Base-by-base conservation (phyloP, 805 yeast genomes). In the Wickerhamomyces bovis region DNA sequence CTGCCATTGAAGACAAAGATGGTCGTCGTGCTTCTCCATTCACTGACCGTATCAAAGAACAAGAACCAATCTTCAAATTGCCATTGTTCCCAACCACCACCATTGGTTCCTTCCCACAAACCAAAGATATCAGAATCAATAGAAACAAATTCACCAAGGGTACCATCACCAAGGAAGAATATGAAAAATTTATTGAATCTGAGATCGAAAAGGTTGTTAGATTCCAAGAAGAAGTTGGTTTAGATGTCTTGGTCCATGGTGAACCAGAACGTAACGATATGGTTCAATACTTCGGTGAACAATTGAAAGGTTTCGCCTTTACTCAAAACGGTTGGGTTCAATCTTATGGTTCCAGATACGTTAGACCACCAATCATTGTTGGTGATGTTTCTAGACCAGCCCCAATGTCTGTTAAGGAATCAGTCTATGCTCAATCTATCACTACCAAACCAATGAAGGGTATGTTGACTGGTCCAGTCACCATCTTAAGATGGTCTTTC, bases 241-340 rank as follows among this genome's bases (percentile, higher is more conserved):
- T 94, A 65, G 99, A 94, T 70, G 98, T 94, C 63, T 79, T 92
- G 63, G 99, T 94, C 59, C 99, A 94, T 76, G 99, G 99, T 80
- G 99, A 94, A 80, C 99, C 99, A 74, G 99, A 94, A 83, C 87
- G 99, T 83, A 94, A 94, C 79, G 99, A 94, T 79, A 94, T 94
- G 99, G 99, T 94, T 66, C 99, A 94, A 81, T 94, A 92, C 85
- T 94, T 94, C 60, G 99, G 99, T 80, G 99, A 94, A 80, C 89
- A 89, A 80, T 80, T 94, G 71, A 85, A 87, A 69, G 99, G 99
- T 75, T 94, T 86, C 71, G 96, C 96, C 62, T 94, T 94, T 83
- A 94, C 99, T 75, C 78, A 86, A 62, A 89, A 89, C 81, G 99
- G 99, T 75, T 94, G 99, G 99, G 99, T 94, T 65, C 99, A 94